phyloP scores from a whole-genome alignment of 2,329 filamentous ascomycete species.

The Knufia petricola region DNA sequence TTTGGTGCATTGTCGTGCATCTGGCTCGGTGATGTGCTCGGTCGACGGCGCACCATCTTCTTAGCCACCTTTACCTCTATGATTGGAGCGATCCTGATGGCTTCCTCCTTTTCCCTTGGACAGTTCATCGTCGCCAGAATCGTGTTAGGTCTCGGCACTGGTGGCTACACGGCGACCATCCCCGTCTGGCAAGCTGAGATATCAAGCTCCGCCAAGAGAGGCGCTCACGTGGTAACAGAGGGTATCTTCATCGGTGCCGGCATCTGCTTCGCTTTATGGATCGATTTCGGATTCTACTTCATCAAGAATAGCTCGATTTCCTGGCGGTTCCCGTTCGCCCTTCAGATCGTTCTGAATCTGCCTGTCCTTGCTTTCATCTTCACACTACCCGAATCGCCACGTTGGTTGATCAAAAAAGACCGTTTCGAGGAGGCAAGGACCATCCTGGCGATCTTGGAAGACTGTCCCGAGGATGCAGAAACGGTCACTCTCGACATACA shows the following conservation, averaged over 20 bases:
- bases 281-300: too few species aligned
- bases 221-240: constrained; percentile 27
- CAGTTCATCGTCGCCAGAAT: constrained; percentile 40
- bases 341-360: constrained; percentile 48
- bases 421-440: not conserved
- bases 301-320: too few species aligned
- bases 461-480: not conserved
- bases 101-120: constrained; percentile 29
- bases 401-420: not conserved
- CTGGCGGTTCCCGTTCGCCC: constrained; percentile 50
- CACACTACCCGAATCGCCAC: constrained; percentile 3
- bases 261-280: too few species aligned
- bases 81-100: constrained; percentile 35
- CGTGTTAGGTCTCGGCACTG: constrained; percentile 31
- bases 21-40: constrained; percentile 42
- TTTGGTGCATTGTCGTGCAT: constrained; percentile 41
- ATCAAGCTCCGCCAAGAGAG: not conserved
- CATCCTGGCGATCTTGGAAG: not conserved
- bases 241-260: constrained; percentile 34
- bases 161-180: constrained; percentile 31
- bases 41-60: constrained; percentile 36
- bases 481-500: constrained; percentile 16
- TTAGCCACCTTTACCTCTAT: constrained; percentile 33
- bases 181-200: not conserved
- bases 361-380: constrained; percentile 37